Evolutionary conservation across 176 grass and related monocot species (phyloP).

Genomic region (Phyllostachys edulis): DNA sequence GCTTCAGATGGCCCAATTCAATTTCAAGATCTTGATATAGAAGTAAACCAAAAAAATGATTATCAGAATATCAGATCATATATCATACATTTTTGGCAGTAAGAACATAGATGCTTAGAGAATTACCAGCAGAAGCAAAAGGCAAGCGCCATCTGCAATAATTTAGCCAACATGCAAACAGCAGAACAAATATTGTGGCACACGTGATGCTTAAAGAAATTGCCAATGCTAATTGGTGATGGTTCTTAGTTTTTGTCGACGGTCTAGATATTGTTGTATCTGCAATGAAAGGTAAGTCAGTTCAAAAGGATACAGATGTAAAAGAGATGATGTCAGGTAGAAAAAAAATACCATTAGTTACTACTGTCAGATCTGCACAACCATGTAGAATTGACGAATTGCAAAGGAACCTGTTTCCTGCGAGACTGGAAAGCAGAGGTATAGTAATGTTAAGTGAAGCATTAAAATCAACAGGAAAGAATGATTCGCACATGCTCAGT

Average conservation of each 20-base stretch:
- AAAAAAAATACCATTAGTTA: conserved; percentile 57
- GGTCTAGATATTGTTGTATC: conserved; percentile 48
- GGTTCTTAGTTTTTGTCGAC: conserved; percentile 43
- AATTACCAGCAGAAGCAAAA: conserved; percentile 87
- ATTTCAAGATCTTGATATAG: conserved; percentile 86
- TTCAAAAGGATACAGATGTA: conserved; percentile 1
- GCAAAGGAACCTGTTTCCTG: conserved; percentile 85
- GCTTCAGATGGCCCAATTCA: conserved; percentile 83
- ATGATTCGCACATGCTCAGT: neutral
- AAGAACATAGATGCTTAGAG: conserved; percentile 27
- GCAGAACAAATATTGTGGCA: conserved; percentile 56
- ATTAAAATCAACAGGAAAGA: conserved; percentile 8
- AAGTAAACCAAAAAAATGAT: conserved; percentile 27
- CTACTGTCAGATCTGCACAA: conserved; percentile 55
- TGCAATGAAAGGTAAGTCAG: conserved; percentile 46
- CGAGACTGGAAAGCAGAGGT: conserved; percentile 55
- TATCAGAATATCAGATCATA: conserved; percentile 2
- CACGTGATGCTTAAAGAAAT: conserved; percentile 72
- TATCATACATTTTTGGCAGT: neutral
- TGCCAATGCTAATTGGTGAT: conserved; percentile 72
- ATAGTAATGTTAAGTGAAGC: neutral
- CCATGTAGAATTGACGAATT: conserved; percentile 79
- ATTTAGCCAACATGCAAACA: conserved; percentile 69
- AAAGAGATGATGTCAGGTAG: conserved; percentile 26
- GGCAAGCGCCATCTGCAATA: conserved; percentile 87